Evolutionary conservation across 179 eudicot species (phyloP).

Genomic region (Nepenthes alata): DNA sequence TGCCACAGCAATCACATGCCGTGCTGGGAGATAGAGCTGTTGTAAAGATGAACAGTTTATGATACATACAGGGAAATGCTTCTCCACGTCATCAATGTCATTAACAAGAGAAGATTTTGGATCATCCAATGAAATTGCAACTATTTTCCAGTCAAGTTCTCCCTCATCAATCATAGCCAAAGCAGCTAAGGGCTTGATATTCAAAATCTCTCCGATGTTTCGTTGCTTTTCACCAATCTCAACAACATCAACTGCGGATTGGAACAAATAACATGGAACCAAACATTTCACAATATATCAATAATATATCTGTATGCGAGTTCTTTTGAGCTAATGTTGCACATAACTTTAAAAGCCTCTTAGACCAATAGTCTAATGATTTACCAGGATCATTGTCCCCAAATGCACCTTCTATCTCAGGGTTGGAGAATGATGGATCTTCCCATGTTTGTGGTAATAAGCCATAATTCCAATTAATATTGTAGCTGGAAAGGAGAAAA

Average conservation of each 20-base stretch:
- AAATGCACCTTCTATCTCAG: conserved; percentile 94
- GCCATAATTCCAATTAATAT: conserved; percentile 95
- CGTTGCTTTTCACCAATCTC: conserved; percentile 81
- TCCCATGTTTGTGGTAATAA: conserved; percentile 99
- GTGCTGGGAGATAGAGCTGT: no score
- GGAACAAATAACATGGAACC: background rate
- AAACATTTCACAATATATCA: background rate
- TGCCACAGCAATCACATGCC: background rate
- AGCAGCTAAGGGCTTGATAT: conserved; percentile 84
- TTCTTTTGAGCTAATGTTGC: no score
- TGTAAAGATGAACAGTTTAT: background rate
- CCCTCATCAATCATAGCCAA: conserved; percentile 99
- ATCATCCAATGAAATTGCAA: conserved; percentile 91
- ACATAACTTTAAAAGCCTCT: background rate
- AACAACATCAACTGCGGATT: conserved; percentile 75
- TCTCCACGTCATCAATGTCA: conserved; percentile 85
- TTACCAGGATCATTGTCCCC: conserved; percentile 98
- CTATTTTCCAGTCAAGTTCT: conserved; percentile 97
- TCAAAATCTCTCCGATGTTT: conserved; percentile 67
- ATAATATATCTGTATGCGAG: background rate
- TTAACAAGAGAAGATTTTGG: conserved; percentile 92
- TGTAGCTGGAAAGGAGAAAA: conserved; percentile 38
- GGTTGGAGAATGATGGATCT: conserved; percentile 74
- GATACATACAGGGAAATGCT: conserved; percentile 87
- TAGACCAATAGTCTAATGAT: background rate